Evolutionary conservation across 1,284 basidiomycete species (phyloP), one percentile per base, ranked within the genome.

Genomic region (Fomitopsis betulina): DNA sequence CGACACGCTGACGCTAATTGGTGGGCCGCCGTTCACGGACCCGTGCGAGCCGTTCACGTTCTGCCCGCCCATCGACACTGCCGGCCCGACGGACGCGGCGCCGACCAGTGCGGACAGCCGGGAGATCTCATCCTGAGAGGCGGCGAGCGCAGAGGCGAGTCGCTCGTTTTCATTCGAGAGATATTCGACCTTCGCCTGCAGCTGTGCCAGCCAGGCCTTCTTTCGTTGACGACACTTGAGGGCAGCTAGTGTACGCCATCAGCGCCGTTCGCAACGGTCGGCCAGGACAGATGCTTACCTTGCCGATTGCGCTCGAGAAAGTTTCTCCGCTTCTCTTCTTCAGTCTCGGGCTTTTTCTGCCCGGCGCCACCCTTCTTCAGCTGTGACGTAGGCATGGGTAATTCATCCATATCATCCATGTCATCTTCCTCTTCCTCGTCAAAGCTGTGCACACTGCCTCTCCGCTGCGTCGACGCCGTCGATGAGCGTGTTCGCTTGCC

Each of bases 151-250:
- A 57, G 84, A 76, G 62, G 86, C 81, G 27, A 99, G 85, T n/a
- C 93, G 86, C 72, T 98, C 95, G 73, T 99, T 99, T 75, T 98
- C 96, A 64, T 89, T 87, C 32, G 84, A 80, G 32, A 98, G 82
- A 64, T 83, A 93, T 72, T 98, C 96, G 70, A 96, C 93, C 70
- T 96, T 96, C 55, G 89, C 87, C 74, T 99, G 96, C 19, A 99
- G 79, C 64, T 94, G 90, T 25, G 87, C 82, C 27, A 98, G 83
- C 96, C 97, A 99, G 6, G 94, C 94, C 76, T 99, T 99, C 75
- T 99, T 99, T 57, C 96, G 88, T 72, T 99, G 96, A 40, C 96
- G 92, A 74, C 97, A 99, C 76, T 99, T 99, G 68, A 98, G 85
- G 3, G 96, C 96, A 59, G 96, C 96, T 96, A 69, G 13, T 2